A percentile compares a stretch with the other conserved stretches of the same genome.
Conservation (phyloP, 805 yeast genomes). For the Ogataea salicorniae region DNA sequence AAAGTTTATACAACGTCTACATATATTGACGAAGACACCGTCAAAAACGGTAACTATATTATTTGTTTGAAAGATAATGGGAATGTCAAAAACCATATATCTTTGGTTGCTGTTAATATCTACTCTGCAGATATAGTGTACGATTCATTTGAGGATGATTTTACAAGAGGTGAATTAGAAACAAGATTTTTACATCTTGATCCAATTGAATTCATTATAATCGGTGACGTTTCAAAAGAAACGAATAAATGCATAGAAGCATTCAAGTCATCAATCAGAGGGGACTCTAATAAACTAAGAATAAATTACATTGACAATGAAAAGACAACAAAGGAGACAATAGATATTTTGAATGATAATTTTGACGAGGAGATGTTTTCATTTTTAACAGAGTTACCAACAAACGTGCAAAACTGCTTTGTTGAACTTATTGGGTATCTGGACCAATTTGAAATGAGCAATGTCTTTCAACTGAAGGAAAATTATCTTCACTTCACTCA, state of each 20-base stretch:
- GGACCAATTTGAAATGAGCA: slow-evolving; percentile 55
- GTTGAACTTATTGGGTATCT: slow-evolving; percentile 49
- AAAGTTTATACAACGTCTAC: slow-evolving; percentile 81
- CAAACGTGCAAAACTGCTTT: slow-evolving; percentile 26
- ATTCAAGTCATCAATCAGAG: slow-evolving; percentile 8
- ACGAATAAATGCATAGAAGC: slow-evolving; percentile 24
- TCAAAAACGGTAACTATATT: slow-evolving; percentile 36
- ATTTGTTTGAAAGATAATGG: slow-evolving; percentile 37
- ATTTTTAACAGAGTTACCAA: slow-evolving; percentile 13
- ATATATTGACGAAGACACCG: slow-evolving; percentile 47
- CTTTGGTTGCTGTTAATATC: slow-evolving; percentile 62
- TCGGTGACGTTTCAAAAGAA: slow-evolving; percentile 35
- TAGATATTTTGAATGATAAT: slow-evolving; percentile 4
- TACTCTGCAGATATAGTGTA: slow-evolving; percentile 69
- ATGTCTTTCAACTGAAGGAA: slow-evolving; percentile 45
- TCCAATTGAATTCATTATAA: slow-evolving; percentile 67
- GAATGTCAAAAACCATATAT: slow-evolving; percentile 21
- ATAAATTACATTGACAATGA: slow-evolving; percentile 1
- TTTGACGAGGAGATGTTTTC: slow-evolving; percentile 9
- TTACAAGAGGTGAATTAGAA: slow-evolving; percentile 56
- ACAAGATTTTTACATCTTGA: slow-evolving; percentile 68
- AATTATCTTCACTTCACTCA: slow-evolving; percentile 50
- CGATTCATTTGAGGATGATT: slow-evolving; percentile 64
- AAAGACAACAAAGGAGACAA: slow-evolving; percentile 7
- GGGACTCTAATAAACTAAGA: slow-evolving; percentile 6